These are phyloP conservation scores for Metschnikowia chrysomelidarum DNA, from an alignment of 805 yeast species.

Conservation along the genomic window DNA sequence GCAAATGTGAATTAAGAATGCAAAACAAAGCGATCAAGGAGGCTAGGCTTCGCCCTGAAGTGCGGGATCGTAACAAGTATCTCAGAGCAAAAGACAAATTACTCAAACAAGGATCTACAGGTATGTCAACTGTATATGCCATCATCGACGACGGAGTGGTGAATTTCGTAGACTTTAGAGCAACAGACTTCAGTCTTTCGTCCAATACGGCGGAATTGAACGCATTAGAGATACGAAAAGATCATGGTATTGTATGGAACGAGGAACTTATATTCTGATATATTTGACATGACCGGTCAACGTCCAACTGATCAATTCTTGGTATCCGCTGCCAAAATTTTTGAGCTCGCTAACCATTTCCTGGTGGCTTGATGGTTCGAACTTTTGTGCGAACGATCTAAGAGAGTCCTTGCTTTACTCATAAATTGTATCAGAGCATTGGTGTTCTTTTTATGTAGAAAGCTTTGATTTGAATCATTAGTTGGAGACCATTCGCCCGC, in stretches of 20 bases:
- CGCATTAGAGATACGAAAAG: constrained; percentile 7
- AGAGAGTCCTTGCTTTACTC: too few species aligned
- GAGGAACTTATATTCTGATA: constrained; percentile 8
- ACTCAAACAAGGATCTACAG: constrained; percentile 49
- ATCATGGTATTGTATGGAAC: constrained; percentile 19
- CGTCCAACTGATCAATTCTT: too few species aligned
- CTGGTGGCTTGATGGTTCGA: too few species aligned
- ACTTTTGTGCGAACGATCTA: too few species aligned
- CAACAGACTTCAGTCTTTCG: constrained; percentile 45
- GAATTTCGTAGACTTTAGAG: constrained; percentile 56
- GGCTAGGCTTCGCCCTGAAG: constrained; percentile 23
- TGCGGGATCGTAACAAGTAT: constrained; percentile 28
- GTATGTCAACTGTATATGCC: constrained; percentile 57
- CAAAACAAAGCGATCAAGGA: constrained; percentile 28
- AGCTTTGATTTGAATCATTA: too few species aligned
- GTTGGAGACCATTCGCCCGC: too few species aligned
- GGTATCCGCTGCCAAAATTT: too few species aligned
- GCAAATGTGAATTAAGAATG: constrained; percentile 27
- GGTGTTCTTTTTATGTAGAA: too few species aligned
- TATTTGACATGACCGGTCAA: too few species aligned
- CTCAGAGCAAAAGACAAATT: constrained; percentile 34
- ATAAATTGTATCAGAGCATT: too few species aligned
- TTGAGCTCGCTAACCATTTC: background rate
- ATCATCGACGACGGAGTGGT: constrained; percentile 73
- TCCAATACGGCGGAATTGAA: constrained; percentile 9